phyloP scores from a whole-genome alignment of 148 eudicot species.

The Arbutus unedo region DNA sequence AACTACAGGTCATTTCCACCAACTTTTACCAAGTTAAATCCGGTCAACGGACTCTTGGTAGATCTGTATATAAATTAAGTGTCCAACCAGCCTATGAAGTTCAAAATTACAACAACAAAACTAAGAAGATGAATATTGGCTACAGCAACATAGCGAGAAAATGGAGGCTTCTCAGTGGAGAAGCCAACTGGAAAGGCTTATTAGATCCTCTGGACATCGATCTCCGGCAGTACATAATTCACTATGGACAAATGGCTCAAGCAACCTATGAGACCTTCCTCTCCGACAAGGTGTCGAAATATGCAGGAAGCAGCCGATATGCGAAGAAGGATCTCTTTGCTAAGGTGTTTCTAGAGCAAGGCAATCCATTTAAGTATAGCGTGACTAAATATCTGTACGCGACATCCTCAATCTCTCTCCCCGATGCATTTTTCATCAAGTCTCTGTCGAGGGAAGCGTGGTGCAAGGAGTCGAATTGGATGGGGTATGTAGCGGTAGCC shows the following conservation, averaged over 20 bases:
- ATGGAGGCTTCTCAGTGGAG: conserved; percentile 64
- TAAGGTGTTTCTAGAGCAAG: conserved; percentile 35
- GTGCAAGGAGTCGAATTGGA: conserved; percentile 69
- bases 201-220: conserved; percentile 64
- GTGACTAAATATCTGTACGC: conserved; percentile 64
- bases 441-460: conserved; percentile 69
- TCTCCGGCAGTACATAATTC: conserved; percentile 55
- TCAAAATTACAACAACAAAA: background rate
- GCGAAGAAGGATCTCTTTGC: conserved; percentile 34
- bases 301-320: conserved; percentile 45
- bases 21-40: too few relatives aligned
- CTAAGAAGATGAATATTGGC: background rate
- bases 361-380: conserved; percentile 42
- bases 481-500: conserved; percentile 66
- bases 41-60: background rate
- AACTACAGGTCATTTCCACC: too few relatives aligned
- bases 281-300: conserved; percentile 44
- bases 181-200: conserved; percentile 49
- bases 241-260: conserved; percentile 74
- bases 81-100: background rate
- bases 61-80: background rate
- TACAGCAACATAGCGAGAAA: conserved; percentile 31
- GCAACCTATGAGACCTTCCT: conserved; percentile 62
- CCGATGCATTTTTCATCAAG: conserved; percentile 53
- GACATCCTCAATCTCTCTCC: conserved; percentile 49